A percentile compares a stretch with the other conserved stretches of the same genome.
phyloP scores from a whole-genome alignment of 352 stramenopile genomes.

The Blastocystis sp. region DNA sequence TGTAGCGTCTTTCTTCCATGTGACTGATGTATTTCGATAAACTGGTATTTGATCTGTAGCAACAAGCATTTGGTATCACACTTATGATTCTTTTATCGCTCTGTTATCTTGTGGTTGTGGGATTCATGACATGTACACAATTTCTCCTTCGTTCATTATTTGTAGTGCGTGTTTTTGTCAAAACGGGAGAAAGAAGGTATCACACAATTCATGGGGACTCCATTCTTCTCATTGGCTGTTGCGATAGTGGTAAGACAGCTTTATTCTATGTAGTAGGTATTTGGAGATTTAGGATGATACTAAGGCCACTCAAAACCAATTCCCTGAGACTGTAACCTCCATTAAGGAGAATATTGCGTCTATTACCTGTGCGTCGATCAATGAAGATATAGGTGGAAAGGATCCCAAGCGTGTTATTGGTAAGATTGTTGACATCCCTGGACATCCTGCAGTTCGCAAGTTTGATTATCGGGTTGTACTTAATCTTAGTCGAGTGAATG shows the following conservation, averaged over 20 bases:
- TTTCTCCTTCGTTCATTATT: background rate
- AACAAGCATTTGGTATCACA: conserved; percentile 8
- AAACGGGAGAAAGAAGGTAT: background rate
- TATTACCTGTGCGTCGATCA: background rate
- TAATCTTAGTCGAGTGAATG: background rate
- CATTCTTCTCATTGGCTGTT: background rate
- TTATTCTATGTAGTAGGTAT: conserved; percentile 15
- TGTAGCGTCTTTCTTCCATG: conserved; percentile 5
- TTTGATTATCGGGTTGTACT: background rate
- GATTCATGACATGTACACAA: background rate
- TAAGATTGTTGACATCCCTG: conserved; percentile 1
- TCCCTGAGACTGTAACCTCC: background rate
- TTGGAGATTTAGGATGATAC: background rate
- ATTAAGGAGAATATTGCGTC: conserved; percentile 12
- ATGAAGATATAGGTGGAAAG: background rate
- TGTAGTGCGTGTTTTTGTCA: background rate
- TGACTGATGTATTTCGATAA: background rate
- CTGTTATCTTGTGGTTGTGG: background rate
- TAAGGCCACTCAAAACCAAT: background rate
- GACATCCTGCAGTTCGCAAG: background rate
- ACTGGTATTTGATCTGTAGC: background rate
- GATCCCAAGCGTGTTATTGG: background rate
- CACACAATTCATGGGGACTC: conserved; percentile 22
- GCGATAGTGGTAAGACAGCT: conserved; percentile 7
- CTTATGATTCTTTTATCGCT: background rate